Evolutionary conservation across 176 grass and related monocot genomes (phyloP).

Genomic region (Aechmea fasciata): DNA sequence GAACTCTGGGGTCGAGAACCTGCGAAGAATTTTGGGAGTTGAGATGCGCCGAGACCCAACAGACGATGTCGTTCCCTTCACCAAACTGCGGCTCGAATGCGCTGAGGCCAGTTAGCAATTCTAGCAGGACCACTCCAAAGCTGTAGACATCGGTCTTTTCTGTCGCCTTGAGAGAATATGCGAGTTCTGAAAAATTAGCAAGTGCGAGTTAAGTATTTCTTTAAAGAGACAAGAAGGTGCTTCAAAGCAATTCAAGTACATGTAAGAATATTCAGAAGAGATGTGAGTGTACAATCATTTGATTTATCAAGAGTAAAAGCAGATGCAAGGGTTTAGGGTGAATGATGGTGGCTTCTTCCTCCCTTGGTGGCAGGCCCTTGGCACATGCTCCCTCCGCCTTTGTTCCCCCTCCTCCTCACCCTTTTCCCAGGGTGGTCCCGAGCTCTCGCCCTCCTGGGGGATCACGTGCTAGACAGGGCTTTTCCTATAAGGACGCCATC

Average conservation of each 20-base stretch:
- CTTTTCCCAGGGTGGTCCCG: too few relatives aligned
- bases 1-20: conserved; percentile 43
- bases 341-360: too few relatives aligned
- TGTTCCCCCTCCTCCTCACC: too few relatives aligned
- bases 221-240: neutral
- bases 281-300: neutral
- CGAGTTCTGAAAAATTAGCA: conserved; percentile 40
- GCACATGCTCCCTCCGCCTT: too few relatives aligned
- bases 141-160: conserved; percentile 95
- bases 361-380: too few relatives aligned
- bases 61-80: conserved; percentile 74
- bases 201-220: neutral
- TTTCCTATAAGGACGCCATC: too few relatives aligned
- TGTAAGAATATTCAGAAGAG: neutral
- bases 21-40: conserved; percentile 24
- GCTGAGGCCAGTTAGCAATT: conserved; percentile 55
- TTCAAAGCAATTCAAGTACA: neutral
- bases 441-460: too few relatives aligned
- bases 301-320: too few relatives aligned
- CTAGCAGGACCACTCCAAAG: conserved; percentile 77
- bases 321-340: too few relatives aligned
- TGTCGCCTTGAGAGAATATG: conserved; percentile 57
- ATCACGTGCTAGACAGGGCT: too few relatives aligned
- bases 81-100: conserved; percentile 68
- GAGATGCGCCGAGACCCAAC: conserved; percentile 55